Evolutionary conservation across 768 basidiomycete species (phyloP).

Genomic region (Russula compacta): DNA sequence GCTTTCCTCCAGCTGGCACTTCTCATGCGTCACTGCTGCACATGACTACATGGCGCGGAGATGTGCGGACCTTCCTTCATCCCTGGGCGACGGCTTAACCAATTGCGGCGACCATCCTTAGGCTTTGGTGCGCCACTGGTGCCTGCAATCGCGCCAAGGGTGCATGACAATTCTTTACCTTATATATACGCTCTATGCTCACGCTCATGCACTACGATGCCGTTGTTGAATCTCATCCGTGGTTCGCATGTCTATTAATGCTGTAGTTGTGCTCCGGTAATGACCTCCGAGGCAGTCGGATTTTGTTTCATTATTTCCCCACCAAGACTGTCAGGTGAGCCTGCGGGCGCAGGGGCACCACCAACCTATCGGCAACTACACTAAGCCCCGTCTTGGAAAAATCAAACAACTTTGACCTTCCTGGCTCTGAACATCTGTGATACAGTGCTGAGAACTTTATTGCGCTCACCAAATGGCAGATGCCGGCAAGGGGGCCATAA

Average conservation of each 20-base stretch:
- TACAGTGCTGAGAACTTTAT: neutral
- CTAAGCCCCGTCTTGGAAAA: neutral
- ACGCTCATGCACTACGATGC: neutral
- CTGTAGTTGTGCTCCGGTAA: neutral
- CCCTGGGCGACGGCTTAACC: neutral
- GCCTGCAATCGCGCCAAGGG: neutral
- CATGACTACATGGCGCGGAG: neutral
- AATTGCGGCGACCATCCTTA: neutral
- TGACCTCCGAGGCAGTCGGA: neutral
- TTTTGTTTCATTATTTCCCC: neutral
- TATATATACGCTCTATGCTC: neutral
- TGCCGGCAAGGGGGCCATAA: slow-evolving; percentile 3
- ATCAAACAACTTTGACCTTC: neutral
- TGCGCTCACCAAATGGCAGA: neutral
- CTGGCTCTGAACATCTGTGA: neutral
- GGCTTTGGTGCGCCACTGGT: slow-evolving; percentile 6
- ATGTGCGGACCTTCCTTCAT: neutral
- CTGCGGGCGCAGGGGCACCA: neutral
- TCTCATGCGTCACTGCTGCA: slow-evolving; percentile 4
- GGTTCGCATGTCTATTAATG: neutral
- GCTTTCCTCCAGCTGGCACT: neutral
- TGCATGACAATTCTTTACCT: neutral
- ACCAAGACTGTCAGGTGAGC: neutral
- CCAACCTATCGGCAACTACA: neutral
- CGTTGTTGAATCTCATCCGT: neutral